Evolutionary conservation across 2,329 filamentous ascomycete species (phyloP).

Genomic region (Cladorrhinum sp.): DNA sequence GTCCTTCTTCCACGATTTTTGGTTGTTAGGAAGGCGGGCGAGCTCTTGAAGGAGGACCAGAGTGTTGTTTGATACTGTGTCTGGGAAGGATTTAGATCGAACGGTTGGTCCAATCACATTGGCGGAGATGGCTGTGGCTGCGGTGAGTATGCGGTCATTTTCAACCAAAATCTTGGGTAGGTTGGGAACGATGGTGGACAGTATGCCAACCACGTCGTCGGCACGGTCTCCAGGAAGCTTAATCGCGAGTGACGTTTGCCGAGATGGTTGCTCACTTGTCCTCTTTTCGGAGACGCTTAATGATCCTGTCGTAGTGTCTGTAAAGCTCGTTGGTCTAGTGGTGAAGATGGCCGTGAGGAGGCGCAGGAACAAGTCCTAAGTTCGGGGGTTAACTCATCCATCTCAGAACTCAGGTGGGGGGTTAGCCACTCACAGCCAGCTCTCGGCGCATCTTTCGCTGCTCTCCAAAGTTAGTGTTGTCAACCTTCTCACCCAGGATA

Average conservation of each 20-base stretch:
- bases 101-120: slow-evolving; percentile 80
- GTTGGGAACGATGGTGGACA: slow-evolving; percentile 75
- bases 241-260: slow-evolving; percentile 26
- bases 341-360: slow-evolving; percentile 93
- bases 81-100: slow-evolving; percentile 81
- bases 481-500: slow-evolving; percentile 88
- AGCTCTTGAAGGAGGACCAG: slow-evolving; percentile 74
- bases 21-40: slow-evolving; percentile 71
- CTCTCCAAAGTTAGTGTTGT: slow-evolving; percentile 97
- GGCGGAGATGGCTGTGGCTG: slow-evolving; percentile 75
- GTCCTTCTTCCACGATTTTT: slow-evolving; percentile 92
- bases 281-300: slow-evolving; percentile 35
- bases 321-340: slow-evolving; percentile 72
- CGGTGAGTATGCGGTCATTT: slow-evolving; percentile 75
- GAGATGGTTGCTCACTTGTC: slow-evolving; percentile 34
- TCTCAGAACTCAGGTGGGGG: background rate
- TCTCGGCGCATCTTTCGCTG: slow-evolving; percentile 89
- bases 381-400: slow-evolving; percentile 29
- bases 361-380: slow-evolving; percentile 80
- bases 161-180: slow-evolving; percentile 82
- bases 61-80: slow-evolving; percentile 71
- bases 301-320: slow-evolving; percentile 47
- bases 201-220: slow-evolving; percentile 75
- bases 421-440: slow-evolving; percentile 63
- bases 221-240: slow-evolving; percentile 48